Conservation (phyloP, 768 basidiomycete species). For the Cyclocybe aegerita region DNA sequence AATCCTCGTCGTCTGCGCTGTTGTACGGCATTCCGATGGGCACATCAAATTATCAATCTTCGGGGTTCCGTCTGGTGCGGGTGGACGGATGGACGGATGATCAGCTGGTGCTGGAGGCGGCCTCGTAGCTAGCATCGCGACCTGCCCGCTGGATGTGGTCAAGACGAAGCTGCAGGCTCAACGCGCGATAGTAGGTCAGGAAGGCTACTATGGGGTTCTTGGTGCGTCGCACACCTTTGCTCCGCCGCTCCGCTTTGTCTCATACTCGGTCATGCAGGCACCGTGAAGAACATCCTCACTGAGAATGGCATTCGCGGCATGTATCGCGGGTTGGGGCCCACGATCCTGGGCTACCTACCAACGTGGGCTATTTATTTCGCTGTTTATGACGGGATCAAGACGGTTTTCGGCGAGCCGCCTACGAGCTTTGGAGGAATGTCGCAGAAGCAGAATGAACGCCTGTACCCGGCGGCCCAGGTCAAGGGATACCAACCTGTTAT, state of each 20-base stretch:
- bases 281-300: slow-evolving; percentile 38
- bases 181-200: slow-evolving; percentile 62
- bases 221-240: slow-evolving; percentile 47
- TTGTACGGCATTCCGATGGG: too few relatives aligned
- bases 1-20: too few relatives aligned
- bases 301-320: slow-evolving; percentile 85
- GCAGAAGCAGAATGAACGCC: slow-evolving; percentile 35
- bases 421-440: slow-evolving; percentile 27
- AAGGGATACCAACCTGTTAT: slow-evolving; percentile 83
- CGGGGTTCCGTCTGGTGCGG: too few relatives aligned
- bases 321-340: slow-evolving; percentile 97
- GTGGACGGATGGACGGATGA: neutral
- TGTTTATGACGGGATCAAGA: slow-evolving; percentile 96
- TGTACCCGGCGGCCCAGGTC: slow-evolving; percentile 81
- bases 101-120: slow-evolving; percentile 95
- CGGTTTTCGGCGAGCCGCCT: slow-evolving; percentile 68
- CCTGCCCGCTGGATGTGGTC: slow-evolving; percentile 96
- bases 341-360: slow-evolving; percentile 93
- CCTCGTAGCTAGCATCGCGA: slow-evolving; percentile 87
- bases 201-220: slow-evolving; percentile 73
- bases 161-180: slow-evolving; percentile 99
- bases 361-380: slow-evolving; percentile 99
- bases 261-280: slow-evolving; percentile 26
- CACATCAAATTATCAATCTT: too few relatives aligned
- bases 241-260: slow-evolving; percentile 1